These are phyloP conservation scores for Arthroderma sp. DNA, from an alignment of 2,329 filamentous ascomycete species.

Conservation along the genomic window DNA sequence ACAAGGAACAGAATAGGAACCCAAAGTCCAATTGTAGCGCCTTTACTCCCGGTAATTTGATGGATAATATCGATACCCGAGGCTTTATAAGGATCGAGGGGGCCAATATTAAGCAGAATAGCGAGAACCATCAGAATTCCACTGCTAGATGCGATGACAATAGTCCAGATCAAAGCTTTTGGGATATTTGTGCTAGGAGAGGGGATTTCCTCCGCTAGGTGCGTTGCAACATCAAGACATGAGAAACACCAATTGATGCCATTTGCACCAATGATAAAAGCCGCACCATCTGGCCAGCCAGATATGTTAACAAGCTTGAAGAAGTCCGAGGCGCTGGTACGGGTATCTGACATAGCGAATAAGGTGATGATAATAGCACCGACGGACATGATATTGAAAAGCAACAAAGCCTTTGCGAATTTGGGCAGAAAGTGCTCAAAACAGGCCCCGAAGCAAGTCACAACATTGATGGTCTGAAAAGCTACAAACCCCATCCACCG, in stretches of 20 bases:
- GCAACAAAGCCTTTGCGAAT: background rate
- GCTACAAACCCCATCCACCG: conserved; percentile 1
- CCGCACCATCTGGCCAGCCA: background rate
- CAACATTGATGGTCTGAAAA: conserved; percentile 1
- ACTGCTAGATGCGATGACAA: conserved; percentile 1
- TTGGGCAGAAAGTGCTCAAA: background rate
- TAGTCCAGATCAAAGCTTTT: conserved; percentile 1
- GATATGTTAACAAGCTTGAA: background rate
- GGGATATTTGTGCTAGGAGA: conserved; percentile 2
- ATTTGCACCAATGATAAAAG: conserved; percentile 1
- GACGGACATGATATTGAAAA: background rate
- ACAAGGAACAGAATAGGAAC: background rate
- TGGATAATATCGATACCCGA: background rate
- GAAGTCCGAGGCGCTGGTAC: background rate
- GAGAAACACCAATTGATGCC: conserved; percentile 1
- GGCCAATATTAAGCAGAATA: background rate
- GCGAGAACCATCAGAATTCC: background rate
- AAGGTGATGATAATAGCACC: background rate
- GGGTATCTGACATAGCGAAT: background rate
- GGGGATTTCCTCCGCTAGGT: background rate
- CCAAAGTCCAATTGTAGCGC: background rate
- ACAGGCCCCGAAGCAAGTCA: background rate
- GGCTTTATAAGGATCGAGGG: background rate
- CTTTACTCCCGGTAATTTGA: conserved; percentile 1
- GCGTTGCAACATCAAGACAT: conserved; percentile 1